Conservation (phyloP, 2,329 filamentous ascomycete genomes). For the Stemphylium beticola region DNA sequence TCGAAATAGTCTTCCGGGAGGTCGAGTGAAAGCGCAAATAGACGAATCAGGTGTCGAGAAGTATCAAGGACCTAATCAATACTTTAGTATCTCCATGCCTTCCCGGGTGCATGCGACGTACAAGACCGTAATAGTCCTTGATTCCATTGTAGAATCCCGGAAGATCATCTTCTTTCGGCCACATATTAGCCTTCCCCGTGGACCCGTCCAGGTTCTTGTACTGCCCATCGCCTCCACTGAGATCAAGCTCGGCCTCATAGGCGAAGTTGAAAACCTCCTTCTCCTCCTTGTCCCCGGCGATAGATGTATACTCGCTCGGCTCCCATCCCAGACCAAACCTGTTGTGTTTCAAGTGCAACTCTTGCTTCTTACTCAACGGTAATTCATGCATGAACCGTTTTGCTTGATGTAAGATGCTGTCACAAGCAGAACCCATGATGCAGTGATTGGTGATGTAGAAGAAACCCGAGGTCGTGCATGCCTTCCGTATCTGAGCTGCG, state of each 20-base stretch:
- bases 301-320: conserved; percentile 49
- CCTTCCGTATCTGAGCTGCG: conserved; percentile 47
- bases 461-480: conserved; percentile 51
- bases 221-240: conserved; percentile 49
- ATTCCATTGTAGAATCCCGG: conserved; percentile 49
- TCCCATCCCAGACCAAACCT: conserved; percentile 52
- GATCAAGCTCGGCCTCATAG: conserved; percentile 51
- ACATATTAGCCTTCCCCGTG: conserved; percentile 45
- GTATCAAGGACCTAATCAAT: conserved; percentile 40
- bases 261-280: conserved; percentile 54
- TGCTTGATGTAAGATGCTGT: conserved; percentile 46
- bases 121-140: conserved; percentile 46
- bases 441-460: conserved; percentile 52
- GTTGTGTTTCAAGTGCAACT: conserved; percentile 49
- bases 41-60: conserved; percentile 49
- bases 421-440: conserved; percentile 34
- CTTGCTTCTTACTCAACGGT: conserved; percentile 44
- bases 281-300: conserved; percentile 50
- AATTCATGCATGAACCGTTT: conserved; percentile 47
- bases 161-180: conserved; percentile 49
- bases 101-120: not conserved
- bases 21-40: conserved; percentile 50
- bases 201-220: conserved; percentile 52
- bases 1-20: conserved; percentile 51
- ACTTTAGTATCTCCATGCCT: not conserved